Evolutionary conservation across 176 grass and related monocot species (phyloP).

Genomic region (Musa schizocarpa): DNA sequence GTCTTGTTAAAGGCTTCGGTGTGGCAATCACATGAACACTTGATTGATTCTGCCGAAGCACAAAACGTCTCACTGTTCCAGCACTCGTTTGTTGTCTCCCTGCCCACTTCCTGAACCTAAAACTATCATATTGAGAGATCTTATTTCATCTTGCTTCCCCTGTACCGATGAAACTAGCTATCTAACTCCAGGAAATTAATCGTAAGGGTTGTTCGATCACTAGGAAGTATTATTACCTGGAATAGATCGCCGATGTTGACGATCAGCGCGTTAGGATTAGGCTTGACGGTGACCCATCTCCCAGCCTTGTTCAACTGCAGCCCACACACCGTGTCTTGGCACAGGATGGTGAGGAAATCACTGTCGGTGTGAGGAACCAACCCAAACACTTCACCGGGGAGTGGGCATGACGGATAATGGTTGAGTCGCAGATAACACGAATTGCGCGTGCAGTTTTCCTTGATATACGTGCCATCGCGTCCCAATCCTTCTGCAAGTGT

Average conservation of each 20-base stretch:
- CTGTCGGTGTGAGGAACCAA: constrained; percentile 93
- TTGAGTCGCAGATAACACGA: constrained; percentile 84
- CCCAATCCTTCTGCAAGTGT: constrained; percentile 44
- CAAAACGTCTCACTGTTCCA: no score
- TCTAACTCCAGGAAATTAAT: no score
- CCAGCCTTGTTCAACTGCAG: constrained; percentile 64
- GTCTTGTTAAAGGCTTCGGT: background rate
- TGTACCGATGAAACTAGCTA: no score
- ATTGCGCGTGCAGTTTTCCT: constrained; percentile 50
- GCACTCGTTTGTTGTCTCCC: no score
- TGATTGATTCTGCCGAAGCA: no score
- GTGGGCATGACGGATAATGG: constrained; percentile 70
- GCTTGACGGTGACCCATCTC: constrained; percentile 63
- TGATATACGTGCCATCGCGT: constrained; percentile 25
- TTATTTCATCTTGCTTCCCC: no score
- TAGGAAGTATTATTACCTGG: constrained; percentile 40
- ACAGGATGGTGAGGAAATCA: constrained; percentile 81
- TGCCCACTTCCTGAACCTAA: no score
- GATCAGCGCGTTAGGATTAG: constrained; percentile 62
- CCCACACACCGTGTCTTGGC: constrained; percentile 50
- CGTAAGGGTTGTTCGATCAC: background rate
- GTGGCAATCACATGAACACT: no score
- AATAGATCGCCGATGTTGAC: constrained; percentile 91
- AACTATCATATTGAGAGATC: no score
- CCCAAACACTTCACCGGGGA: constrained; percentile 43